Base-by-base conservation (phyloP, 306 rosid species). In the Vigna mungo region DNA sequence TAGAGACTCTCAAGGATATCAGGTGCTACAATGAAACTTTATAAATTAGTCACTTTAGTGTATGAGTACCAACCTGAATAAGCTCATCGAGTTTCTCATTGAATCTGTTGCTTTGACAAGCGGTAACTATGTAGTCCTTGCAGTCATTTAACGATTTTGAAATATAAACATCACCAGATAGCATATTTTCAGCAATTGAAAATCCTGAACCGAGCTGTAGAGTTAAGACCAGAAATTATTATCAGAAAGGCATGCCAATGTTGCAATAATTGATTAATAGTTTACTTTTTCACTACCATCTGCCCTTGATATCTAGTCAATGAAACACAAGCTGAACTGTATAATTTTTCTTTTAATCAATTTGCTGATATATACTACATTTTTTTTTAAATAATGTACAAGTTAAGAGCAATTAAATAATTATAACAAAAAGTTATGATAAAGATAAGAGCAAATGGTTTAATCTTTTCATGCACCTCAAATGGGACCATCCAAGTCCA, bases 141-240 rank as follows among this genome's bases (percentile, higher is more conserved):
- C 94, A 96, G 76, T 93, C 98, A 58, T 78, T 85, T 78, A 96
- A 93, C 72, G 87, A 68, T 83, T 88, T 92, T 25, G 87, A 88
- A 84, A 93, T 85, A 74, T 88, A 88, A 37, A 73, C 48, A 49
- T 90, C 83, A 13, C 64, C 74, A 3, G 87, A 82, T 16, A 93
- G 84, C 74, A 56, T 65, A 52, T 85, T 78, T 86, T 96, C 99
- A 7, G 96, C 99, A 54, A 89, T 81, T 53, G 83, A 74, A 65
- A 92, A 85, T 71, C 99, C 99, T 78, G 81, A 78, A 78, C 99
- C 94, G 83, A 96, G 90, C 99, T 96, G 96, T 21, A 85, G 32
- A 83, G 71, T 79, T 30, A 79, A 82, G 67, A 79, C 78, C 72
- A 74, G 64, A 83, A n/a, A 55, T 71, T 68, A 46, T 49, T 32